These are phyloP conservation scores for Chamaenerion angustifolium DNA, from an alignment of 345 rosid genomes.

Conservation along the genomic window DNA sequence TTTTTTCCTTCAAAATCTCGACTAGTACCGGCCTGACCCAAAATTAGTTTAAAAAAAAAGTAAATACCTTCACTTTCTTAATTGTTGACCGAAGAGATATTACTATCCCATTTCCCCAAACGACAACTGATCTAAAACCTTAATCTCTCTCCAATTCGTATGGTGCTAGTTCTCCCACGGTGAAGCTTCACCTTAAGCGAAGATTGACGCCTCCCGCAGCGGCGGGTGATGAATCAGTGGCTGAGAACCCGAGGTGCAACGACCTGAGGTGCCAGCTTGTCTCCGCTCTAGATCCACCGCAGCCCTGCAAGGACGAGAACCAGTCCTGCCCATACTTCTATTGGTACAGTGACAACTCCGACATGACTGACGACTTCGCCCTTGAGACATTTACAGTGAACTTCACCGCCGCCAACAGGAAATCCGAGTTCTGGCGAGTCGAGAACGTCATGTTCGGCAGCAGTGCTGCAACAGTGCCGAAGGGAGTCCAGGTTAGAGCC, in stretches of 20 bases:
- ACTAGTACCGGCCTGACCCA: no score
- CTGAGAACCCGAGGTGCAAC: slow-evolving; percentile 42
- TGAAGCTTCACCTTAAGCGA: slow-evolving; percentile 57
- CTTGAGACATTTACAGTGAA: slow-evolving; percentile 74
- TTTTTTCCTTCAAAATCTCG: no score
- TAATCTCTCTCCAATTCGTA: no score
- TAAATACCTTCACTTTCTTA: no score
- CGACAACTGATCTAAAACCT: no score
- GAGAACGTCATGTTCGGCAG: slow-evolving; percentile 90
- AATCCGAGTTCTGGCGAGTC: slow-evolving; percentile 37
- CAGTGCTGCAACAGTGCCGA: no score
- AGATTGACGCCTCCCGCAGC: slow-evolving; percentile 19
- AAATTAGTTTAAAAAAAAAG: no score
- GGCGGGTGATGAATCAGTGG: slow-evolving; percentile 28
- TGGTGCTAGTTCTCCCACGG: slow-evolving; percentile 8
- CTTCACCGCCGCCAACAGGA: slow-evolving; percentile 37
- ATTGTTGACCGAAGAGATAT: no score
- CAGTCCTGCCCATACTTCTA: slow-evolving; percentile 83
- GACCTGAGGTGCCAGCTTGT: slow-evolving; percentile 61
- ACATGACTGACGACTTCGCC: slow-evolving; percentile 88
- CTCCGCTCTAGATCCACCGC: slow-evolving; percentile 54
- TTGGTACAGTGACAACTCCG: slow-evolving; percentile 94
- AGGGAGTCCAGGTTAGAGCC: no score
- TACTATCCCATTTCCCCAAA: no score
- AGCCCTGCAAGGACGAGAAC: slow-evolving; percentile 46